Evolutionary conservation across 116 monocot species (phyloP), one percentile per base, ranked within the genome.

Genomic region (Posidonia oceanica): DNA sequence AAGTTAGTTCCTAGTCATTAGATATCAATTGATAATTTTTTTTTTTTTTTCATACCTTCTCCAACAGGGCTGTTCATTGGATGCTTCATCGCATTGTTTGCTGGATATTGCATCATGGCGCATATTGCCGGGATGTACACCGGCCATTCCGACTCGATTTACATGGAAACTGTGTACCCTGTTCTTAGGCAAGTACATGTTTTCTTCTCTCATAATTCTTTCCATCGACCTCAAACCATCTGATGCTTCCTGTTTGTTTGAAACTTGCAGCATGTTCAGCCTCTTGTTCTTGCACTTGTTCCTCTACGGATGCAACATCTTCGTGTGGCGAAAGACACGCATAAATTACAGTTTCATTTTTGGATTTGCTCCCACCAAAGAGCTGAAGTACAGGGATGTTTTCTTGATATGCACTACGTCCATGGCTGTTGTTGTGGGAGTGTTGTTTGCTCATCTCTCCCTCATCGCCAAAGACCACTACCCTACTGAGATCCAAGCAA

Each of bases 311-410:
- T 99, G 93, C 73, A 93, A 93, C 81, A 99, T 93, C 71, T 88
- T 88, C 78, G 61, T 90, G 79, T 93, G 93, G 90, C 76, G 90
- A 56, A 93, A 88, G 75, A 78, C 86, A 3, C 82, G 90, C 22
- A 93, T 99, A 75, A 99, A 99, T 69, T 99, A 99, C 75, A 80
- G 68, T 70, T 99, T 99, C 66, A 99, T 99, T 74, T 99, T 99
- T 73, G 99, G 88, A 75, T 90, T 98, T 59, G n/a, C 77, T 39
- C 87, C 89, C n/a, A 90, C 83, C 36, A 85, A 80, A 65, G 94
- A 90, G 64, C 73, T 94, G 42, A 90, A 94, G 66, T 86, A 94
- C 15, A 80, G 90, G 36, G 94, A 94, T 69, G 85, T 90, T 10
- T 94, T 94, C 84, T 60, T 94, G 82, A 90, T 94, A 59, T 94